phyloP scores from a whole-genome alignment of 208 protist genomes.

The Zelonia costaricensis region DNA sequence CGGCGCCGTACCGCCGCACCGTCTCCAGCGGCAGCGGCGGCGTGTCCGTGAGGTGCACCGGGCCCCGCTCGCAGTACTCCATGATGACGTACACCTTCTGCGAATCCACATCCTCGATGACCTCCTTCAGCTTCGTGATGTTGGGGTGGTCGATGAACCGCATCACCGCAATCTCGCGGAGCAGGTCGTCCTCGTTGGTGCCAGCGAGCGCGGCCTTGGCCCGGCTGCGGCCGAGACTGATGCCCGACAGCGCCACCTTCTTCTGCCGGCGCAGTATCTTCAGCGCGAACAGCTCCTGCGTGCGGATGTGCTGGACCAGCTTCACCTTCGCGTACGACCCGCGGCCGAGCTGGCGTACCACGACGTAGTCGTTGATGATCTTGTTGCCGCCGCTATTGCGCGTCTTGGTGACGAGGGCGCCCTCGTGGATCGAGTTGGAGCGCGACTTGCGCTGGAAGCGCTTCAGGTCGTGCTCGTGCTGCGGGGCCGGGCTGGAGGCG shows the following conservation, averaged over 20 bases:
- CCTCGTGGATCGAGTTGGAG: slow-evolving; percentile 39
- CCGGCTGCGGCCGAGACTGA: slow-evolving; percentile 21
- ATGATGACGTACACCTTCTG: slow-evolving; percentile 94
- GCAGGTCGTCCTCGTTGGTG: slow-evolving; percentile 67
- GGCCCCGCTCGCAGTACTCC: slow-evolving; percentile 90
- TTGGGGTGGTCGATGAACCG: slow-evolving; percentile 96
- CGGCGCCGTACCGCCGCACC: slow-evolving; percentile 56
- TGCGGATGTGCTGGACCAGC: slow-evolving; percentile 79
- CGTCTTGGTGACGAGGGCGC: slow-evolving; percentile 48
- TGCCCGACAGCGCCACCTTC: slow-evolving; percentile 1
- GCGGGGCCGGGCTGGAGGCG: not conserved
- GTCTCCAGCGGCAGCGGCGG: slow-evolving; percentile 51
- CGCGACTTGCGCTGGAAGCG: slow-evolving; percentile 55
- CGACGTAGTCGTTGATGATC: slow-evolving; percentile 91
- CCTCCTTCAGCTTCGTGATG: slow-evolving; percentile 93
- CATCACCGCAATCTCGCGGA: slow-evolving; percentile 96
- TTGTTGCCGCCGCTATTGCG: slow-evolving; percentile 80
- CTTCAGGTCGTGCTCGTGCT: slow-evolving; percentile 63
- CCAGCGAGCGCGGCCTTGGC: slow-evolving; percentile 15
- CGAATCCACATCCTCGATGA: slow-evolving; percentile 94
- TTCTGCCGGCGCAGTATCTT: slow-evolving; percentile 75
- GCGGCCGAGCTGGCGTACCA: slow-evolving; percentile 76
- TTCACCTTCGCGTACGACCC: slow-evolving; percentile 90
- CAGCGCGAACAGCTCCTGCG: slow-evolving; percentile 69
- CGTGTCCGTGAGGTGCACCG: slow-evolving; percentile 59